Evolutionary conservation across 176 grass and related monocot genomes (phyloP), one percentile per base, ranked within the genome.

Genomic region (Oryza coarctata): DNA sequence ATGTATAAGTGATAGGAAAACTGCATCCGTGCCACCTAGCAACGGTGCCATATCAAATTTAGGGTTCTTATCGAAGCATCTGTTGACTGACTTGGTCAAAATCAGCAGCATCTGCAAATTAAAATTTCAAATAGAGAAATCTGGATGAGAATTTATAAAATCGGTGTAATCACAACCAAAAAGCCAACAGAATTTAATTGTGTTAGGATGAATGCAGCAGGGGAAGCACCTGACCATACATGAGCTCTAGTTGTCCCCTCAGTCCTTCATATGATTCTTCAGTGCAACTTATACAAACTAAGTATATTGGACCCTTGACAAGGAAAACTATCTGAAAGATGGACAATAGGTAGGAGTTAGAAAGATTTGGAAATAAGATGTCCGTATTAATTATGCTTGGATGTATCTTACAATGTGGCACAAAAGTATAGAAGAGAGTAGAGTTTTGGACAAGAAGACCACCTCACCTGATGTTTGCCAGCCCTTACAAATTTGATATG

Each of bases 11-110:
- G 93, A 95, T 33, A 86, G 85, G 86, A 99, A 99, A 85, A 99
- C 96, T 27, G 87, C 80, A 92, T 99, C 93, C 0, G 93, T 95
- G 68, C 93, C 96, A 83, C 93, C 91, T 30, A 99, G 83, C 78
- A 99, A 90, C 4, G 91, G 77, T 75, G 91, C 87, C 93, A 99
- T 99, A 74, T 99, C 93, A 83, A 92, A 99, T 94, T 95, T 99
- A 62, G 93, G 76, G 76, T 99, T 99, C 89, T 94, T 99, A 87
- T 99, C 91, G 85, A 99, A 99, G 86, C 96, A 99, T 80, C 78
- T 94, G 73, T 99, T 86, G 74, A 99, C 77, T 4, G 91, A 95
- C 65, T 95, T 99, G 47, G 96, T 99, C 87, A 95, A 90, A 83
- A 99, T 99, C 77, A 99, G 93, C 78, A 99, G 79, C 74, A 94